Evolutionary conservation across 2,329 filamentous ascomycete genomes (phyloP).

Genomic region (Xylaria sp.): DNA sequence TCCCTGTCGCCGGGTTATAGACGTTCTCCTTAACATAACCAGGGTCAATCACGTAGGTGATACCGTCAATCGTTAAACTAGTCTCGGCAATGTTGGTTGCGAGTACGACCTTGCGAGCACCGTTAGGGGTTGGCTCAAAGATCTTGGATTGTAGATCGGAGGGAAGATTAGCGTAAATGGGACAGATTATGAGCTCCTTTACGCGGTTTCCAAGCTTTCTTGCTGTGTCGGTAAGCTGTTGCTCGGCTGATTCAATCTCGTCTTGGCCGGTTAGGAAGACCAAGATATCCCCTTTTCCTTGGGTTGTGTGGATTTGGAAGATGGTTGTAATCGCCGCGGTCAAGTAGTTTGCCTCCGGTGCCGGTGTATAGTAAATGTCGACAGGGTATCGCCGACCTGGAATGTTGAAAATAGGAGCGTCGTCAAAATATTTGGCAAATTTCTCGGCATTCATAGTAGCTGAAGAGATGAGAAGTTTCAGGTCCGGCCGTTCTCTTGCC

Average conservation of each 20-base stretch:
- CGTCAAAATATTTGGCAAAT: slow-evolving; percentile 91
- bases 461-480: slow-evolving; percentile 92
- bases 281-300: slow-evolving; percentile 87
- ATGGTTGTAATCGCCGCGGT: slow-evolving; percentile 91
- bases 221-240: slow-evolving; percentile 85
- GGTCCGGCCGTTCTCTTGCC: slow-evolving; percentile 80
- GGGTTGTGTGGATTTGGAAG: slow-evolving; percentile 93
- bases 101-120: slow-evolving; percentile 88
- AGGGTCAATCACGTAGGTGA: slow-evolving; percentile 94
- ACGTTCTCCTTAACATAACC: slow-evolving; percentile 96
- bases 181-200: slow-evolving; percentile 88
- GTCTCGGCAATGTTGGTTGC: slow-evolving; percentile 99
- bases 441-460: slow-evolving; percentile 95
- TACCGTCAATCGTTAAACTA: slow-evolving; percentile 93
- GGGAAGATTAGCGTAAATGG: slow-evolving; percentile 93
- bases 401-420: slow-evolving; percentile 93
- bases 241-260: slow-evolving; percentile 90
- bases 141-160: slow-evolving; percentile 93
- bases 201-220: slow-evolving; percentile 86
- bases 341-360: slow-evolving; percentile 94
- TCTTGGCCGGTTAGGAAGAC: slow-evolving; percentile 97
- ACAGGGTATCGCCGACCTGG: slow-evolving; percentile 90
- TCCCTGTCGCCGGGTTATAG: slow-evolving; percentile 90
- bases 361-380: slow-evolving; percentile 88
- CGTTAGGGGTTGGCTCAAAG: slow-evolving; percentile 90